phyloP scores from a whole-genome alignment of 1,284 basidiomycete genomes.

The Cryptococcus jaspeensis region DNA sequence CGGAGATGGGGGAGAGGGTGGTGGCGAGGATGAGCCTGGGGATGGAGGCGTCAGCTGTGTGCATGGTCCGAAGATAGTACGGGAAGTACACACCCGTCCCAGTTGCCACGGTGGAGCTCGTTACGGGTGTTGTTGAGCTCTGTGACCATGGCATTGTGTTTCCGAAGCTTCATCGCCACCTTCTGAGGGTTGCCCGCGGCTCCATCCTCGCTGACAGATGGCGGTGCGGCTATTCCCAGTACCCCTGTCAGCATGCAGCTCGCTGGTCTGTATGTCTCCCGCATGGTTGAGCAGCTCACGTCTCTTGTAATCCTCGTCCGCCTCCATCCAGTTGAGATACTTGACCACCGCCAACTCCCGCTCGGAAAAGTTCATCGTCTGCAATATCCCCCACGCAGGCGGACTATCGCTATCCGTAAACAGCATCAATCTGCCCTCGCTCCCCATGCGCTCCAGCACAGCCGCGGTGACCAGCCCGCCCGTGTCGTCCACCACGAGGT shows the following conservation, averaged over 20 bases:
- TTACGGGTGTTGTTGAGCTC: conserved; percentile 65
- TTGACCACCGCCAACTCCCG: conserved; percentile 62
- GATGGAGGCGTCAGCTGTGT: conserved; percentile 1
- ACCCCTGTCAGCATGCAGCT: background rate
- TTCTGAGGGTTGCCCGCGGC: conserved; percentile 32
- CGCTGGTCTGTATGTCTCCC: no score
- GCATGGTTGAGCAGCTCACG: conserved; percentile 23
- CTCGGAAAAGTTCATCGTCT: conserved; percentile 80
- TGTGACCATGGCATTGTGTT: conserved; percentile 39
- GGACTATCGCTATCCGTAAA: conserved; percentile 91
- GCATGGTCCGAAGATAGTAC: background rate
- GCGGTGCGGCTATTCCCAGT: conserved; percentile 20
- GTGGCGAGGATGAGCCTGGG: conserved; percentile 75
- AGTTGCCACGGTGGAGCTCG: conserved; percentile 82
- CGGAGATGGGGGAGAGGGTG: conserved; percentile 80
- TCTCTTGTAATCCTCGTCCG: conserved; percentile 63
- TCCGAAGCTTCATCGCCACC: conserved; percentile 30
- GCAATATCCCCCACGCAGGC: conserved; percentile 82
- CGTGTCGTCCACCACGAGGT: conserved; percentile 88
- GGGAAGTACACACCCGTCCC: conserved; percentile 65
- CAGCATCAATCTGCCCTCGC: conserved; percentile 75
- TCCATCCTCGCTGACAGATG: conserved; percentile 39
- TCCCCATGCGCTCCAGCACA: conserved; percentile 81
- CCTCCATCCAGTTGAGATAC: conserved; percentile 88
- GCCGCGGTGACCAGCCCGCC: conserved; percentile 85